A percentile compares a stretch with the other conserved stretches of the same genome.
phyloP scores from a whole-genome alignment of 108 stramenopile genomes.

The Parietichytrium sp. region DNA sequence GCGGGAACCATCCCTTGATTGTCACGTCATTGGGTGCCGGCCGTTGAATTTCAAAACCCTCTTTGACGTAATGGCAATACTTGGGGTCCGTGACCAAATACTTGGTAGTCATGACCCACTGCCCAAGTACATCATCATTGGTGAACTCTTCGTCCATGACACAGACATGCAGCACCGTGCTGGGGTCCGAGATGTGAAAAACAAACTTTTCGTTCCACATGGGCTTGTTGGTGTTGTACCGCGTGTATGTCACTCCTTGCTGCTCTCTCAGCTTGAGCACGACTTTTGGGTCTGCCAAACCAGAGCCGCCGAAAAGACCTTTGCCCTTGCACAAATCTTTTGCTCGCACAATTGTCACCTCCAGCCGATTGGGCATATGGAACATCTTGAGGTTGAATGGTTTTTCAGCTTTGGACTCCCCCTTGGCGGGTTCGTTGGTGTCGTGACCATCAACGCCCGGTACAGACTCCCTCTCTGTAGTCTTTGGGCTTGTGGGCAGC shows the following conservation, averaged over 20 bases:
- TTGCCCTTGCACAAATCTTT: neutral
- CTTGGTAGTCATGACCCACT: constrained; percentile 34
- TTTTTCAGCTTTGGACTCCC: too few relatives aligned
- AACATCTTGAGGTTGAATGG: too few relatives aligned
- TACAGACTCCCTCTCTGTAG: too few relatives aligned
- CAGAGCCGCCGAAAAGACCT: neutral
- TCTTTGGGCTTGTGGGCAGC: too few relatives aligned
- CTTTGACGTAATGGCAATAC: neutral
- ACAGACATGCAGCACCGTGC: neutral
- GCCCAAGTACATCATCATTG: neutral
- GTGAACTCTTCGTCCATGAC: neutral
- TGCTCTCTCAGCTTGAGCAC: neutral
- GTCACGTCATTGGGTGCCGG: neutral
- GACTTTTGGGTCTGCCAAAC: neutral
- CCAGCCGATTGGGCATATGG: neutral
- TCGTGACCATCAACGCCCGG: too few relatives aligned
- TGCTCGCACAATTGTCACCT: constrained; percentile 9
- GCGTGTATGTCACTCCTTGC: neutral
- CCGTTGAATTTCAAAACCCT: neutral
- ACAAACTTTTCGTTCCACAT: constrained; percentile 12
- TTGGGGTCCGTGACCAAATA: neutral
- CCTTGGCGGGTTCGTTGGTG: too few relatives aligned
- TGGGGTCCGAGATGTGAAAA: constrained; percentile 6
- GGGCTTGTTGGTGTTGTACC: constrained; percentile 20
- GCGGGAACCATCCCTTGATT: constrained; percentile 11